A percentile compares a stretch with the other conserved stretches of the same genome.
These are phyloP conservation scores for Yarrowia phangngaensis DNA, from an alignment of 805 yeast genomes.

Conservation along the genomic window DNA sequence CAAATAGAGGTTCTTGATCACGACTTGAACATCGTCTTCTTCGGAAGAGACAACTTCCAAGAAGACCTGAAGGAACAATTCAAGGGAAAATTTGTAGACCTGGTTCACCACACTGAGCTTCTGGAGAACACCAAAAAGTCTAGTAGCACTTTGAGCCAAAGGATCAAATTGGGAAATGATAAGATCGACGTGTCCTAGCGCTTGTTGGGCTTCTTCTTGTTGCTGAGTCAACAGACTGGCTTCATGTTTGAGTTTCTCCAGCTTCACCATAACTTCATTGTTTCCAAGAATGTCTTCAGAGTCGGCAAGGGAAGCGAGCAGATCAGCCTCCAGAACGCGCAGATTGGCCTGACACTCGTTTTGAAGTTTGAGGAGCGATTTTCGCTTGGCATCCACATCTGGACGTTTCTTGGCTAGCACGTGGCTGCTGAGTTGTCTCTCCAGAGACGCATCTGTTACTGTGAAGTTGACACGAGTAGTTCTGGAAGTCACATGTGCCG, in stretches of 20 bases:
- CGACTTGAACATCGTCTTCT: conserved; percentile 1
- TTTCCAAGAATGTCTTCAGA: conserved; percentile 63
- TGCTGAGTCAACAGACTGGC: conserved; percentile 52
- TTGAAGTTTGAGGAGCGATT: conserved; percentile 52
- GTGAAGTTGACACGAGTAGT: conserved; percentile 66
- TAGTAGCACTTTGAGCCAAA: conserved; percentile 54
- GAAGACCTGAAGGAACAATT: conserved; percentile 43
- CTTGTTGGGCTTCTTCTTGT: conserved; percentile 50
- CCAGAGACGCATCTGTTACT: conserved; percentile 63
- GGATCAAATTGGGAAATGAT: conserved; percentile 49
- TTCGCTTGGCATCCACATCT: conserved; percentile 57
- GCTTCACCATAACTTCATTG: conserved; percentile 52
- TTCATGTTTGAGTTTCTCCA: conserved; percentile 65
- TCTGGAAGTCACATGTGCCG: conserved; percentile 44
- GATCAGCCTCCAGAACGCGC: conserved; percentile 52
- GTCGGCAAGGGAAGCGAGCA: conserved; percentile 55
- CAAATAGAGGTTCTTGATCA: neutral
- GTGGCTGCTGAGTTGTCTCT: conserved; percentile 56
- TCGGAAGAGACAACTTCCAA: conserved; percentile 14
- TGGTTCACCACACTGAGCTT: conserved; percentile 43
- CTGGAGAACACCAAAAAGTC: conserved; percentile 49
- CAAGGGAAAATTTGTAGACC: conserved; percentile 59
- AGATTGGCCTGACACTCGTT: conserved; percentile 57
- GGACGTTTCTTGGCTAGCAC: conserved; percentile 58
- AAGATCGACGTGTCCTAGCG: conserved; percentile 53